Evolutionary conservation across 495 filamentous ascomycete genomes (phyloP).

Genomic region (Gamarada debralockiae): DNA sequence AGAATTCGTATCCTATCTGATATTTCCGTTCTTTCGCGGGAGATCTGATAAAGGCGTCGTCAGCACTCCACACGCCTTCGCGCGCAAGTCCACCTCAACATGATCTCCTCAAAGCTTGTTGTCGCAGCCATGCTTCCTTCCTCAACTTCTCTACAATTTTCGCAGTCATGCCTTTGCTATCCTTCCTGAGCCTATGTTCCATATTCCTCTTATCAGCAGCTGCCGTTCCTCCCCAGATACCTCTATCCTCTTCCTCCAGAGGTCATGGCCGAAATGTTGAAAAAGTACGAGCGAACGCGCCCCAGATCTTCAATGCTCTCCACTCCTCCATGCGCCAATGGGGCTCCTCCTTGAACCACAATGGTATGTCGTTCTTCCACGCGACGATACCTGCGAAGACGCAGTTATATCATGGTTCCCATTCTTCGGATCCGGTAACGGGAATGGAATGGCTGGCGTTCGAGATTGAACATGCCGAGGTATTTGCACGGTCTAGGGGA

Average conservation of each 20-base stretch:
- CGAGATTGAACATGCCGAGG: constrained; percentile 63
- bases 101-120: not conserved
- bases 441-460: constrained; percentile 67
- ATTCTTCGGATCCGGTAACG: constrained; percentile 31
- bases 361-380: constrained; percentile 63
- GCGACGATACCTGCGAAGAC: constrained; percentile 54
- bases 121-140: no score
- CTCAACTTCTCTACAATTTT: no score
- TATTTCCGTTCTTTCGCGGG: no score
- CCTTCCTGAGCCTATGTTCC: no score
- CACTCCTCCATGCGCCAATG: constrained; percentile 67
- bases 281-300: constrained; percentile 42
- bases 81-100: not conserved
- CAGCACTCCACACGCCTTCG: not conserved
- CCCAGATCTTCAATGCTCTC: constrained; percentile 63
- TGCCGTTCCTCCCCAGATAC: no score
- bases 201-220: no score
- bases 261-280: constrained; percentile 23
- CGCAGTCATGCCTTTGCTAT: no score
- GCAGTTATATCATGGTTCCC: constrained; percentile 59
- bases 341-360: constrained; percentile 65
- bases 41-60: not conserved
- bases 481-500: constrained; percentile 52
- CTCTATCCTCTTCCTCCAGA: no score
- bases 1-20: no score